Evolutionary conservation across 1,284 basidiomycete genomes (phyloP), one percentile per base, ranked within the genome.

Genomic region (Veloporphyrellus conicus): DNA sequence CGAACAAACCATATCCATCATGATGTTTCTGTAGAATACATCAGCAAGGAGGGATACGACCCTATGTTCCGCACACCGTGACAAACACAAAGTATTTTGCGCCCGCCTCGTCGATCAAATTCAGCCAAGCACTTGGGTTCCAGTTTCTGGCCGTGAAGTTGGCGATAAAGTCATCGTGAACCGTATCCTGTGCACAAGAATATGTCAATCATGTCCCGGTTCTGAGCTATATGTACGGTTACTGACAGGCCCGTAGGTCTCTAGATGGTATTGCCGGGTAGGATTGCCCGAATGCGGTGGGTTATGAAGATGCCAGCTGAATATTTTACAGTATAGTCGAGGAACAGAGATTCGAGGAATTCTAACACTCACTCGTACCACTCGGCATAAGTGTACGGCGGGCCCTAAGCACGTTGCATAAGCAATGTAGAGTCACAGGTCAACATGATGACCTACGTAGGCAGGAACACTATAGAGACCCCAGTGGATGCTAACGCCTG

Each of bases 31-130:
- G 45, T 6, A 18, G 10, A 23, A 14, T 7, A n/a, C 11, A 12
- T 55, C 48, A 52, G 16, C 4, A 44, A 42, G 22, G 40, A 49
- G 4, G 23, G 41, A 2, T 19, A 22, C n/a, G 34, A 36, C 8
- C 22, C 27, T 0, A 14, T 15, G n/a, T 39, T 23, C 29, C 43
- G 52, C 69, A 11, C 33, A 74, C 77, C 6, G 78, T 75, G 16
- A 78, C 77, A 29, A 79, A 64, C 15, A 83, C 79, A 54, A 82
- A 81, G 52, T 83, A 83, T 53, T 76, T 79, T 2, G 81, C 80
- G 1, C 81, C 81, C 0, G 79, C 75, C 22, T 68, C 67, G 25
- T 72, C 72, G 42, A 83, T 74, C 10, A 82, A 52, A 50, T 80
- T 71, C 1, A 81, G 54, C 79, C 79, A 82, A 35, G 67, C 66